Evolutionary conservation across 495 filamentous ascomycete genomes (phyloP), one percentile per base, ranked within the genome.

Genomic region (Aspergillus asperescens): DNA sequence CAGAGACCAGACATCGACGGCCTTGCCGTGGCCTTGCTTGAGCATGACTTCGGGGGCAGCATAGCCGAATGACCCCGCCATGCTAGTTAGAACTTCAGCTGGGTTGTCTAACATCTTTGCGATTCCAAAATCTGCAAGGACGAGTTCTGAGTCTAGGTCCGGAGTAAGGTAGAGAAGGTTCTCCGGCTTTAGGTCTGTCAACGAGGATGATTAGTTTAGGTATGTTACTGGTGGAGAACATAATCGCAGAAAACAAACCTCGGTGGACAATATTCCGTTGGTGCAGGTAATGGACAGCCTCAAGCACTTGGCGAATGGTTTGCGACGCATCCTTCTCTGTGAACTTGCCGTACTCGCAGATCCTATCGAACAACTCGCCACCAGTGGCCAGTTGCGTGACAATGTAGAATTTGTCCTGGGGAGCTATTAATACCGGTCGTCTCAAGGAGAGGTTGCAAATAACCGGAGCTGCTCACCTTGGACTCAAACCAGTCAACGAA

Each of bases 401-500:
- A 59, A 99, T 99, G 69, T 99, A 99, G 75, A 95, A 99, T 76
- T 99, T 99, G 76, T 99, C 93, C 92, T 97, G 56, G 9, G 0
- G n/a, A 38, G 31, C 5, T 1, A 0, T 43, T 67, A 35, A 67
- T 59, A 43, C 15, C 13, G 19, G 47, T 10, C 32, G 62, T 19
- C 28, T 28, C 5, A 19, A 16, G n/a, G n/a, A n/a, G n/a, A n/a
- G n/a, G n/a, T 20, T 7, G 24, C n/a, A 31, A 18, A 24, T 4
- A n/a, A 29, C 3, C 2, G 10, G 9, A 0, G 27, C 12, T 28
- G 15, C 43, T 5, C 51, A 79, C 77, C 67, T 89, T 89, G 39
- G 92, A 96, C 73, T 99, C 93, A 62, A 99, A 99, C 93, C 93
- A 99, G 70, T 99, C 93, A 60, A 91, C 87, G 63, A 99, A 99